A percentile compares a stretch with the other conserved stretches of the same genome.
Conservation (phyloP, 2,329 filamentous ascomycete genomes). For the Ophiostoma novo-ulmi region DNA sequence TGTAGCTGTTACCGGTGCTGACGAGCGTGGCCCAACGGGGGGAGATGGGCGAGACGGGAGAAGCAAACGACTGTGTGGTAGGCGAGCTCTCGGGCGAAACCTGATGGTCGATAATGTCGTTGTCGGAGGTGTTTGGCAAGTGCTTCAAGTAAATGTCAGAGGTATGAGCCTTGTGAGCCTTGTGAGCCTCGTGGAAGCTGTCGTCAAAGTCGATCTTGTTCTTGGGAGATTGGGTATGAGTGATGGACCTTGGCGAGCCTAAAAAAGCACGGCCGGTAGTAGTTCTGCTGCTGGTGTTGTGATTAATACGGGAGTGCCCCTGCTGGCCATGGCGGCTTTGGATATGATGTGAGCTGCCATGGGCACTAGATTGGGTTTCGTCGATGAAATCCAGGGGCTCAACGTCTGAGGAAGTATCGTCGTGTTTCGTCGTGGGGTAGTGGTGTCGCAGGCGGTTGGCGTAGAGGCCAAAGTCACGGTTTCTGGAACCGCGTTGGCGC, state of each 20-base stretch:
- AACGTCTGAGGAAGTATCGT: slow-evolving; percentile 28
- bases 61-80: slow-evolving; percentile 27
- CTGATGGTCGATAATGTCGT: slow-evolving; percentile 12
- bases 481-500: slow-evolving; percentile 28
- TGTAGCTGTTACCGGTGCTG: slow-evolving; percentile 30
- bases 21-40: slow-evolving; percentile 46
- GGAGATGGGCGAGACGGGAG: slow-evolving; percentile 35
- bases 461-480: slow-evolving; percentile 30
- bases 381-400: slow-evolving; percentile 25
- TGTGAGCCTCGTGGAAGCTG: slow-evolving; percentile 21
- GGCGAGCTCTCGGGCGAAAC: slow-evolving; percentile 11
- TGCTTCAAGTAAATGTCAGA: slow-evolving; percentile 11
- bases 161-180: background rate
- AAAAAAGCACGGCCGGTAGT: slow-evolving; percentile 16
- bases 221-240: slow-evolving; percentile 9
- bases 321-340: slow-evolving; percentile 18
- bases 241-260: slow-evolving; percentile 16
- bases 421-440: slow-evolving; percentile 33
- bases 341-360: slow-evolving; percentile 16
- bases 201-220: slow-evolving; percentile 24
- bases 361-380: slow-evolving; percentile 13
- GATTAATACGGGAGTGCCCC: background rate
- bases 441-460: slow-evolving; percentile 30
- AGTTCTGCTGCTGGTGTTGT: slow-evolving; percentile 17
- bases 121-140: slow-evolving; percentile 16